A percentile compares a stretch with the other conserved stretches of the same genome.
Evolutionary conservation across 148 eudicot genomes (phyloP).

Genomic region (Drosera capensis): DNA sequence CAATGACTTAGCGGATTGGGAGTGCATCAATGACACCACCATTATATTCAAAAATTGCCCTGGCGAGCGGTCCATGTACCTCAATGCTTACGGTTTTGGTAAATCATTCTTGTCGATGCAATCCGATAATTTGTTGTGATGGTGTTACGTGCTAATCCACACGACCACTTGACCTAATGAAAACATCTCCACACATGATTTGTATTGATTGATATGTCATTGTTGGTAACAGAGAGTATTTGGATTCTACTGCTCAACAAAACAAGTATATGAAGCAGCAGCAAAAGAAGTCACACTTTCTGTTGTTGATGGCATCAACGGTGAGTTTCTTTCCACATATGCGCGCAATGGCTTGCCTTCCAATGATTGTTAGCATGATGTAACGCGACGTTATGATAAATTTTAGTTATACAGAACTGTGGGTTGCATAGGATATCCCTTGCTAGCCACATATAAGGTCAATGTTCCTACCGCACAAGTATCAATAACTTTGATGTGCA

Average conservation of each 20-base stretch:
- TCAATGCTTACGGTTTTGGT: conserved; percentile 61
- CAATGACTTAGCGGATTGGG: conserved; percentile 70
- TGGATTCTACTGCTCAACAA: conserved; percentile 44
- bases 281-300: conserved; percentile 71
- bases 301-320: conserved; percentile 59
- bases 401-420: too few species aligned
- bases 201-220: neutral
- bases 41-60: conserved; percentile 44
- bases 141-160: neutral
- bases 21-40: conserved; percentile 48
- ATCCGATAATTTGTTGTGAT: neutral
- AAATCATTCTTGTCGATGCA: too few species aligned
- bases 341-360: neutral
- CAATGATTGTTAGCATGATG: neutral
- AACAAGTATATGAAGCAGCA: conserved; percentile 60
- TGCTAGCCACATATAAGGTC: too few species aligned
- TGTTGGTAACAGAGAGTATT: conserved; percentile 45
- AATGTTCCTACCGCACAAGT: too few species aligned
- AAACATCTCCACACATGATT: neutral
- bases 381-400: neutral
- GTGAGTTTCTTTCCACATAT: conserved; percentile 22
- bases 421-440: too few species aligned
- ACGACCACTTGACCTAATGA: neutral
- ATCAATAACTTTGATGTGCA: too few species aligned
- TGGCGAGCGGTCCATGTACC: conserved; percentile 37